Base-by-base conservation (phyloP, 2,329 filamentous ascomycete species). In the Penicillium aurantiogriseum region DNA sequence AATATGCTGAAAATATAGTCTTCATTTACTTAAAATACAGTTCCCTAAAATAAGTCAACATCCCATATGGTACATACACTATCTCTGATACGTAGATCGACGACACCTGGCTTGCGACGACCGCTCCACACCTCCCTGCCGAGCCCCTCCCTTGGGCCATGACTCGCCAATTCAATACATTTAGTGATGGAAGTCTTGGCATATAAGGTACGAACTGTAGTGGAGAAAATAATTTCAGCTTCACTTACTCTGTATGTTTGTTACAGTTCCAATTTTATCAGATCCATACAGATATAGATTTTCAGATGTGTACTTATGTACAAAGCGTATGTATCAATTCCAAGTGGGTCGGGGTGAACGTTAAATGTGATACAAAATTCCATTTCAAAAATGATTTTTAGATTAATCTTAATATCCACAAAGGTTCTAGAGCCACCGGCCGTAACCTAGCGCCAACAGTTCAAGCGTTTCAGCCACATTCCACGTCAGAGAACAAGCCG, bases 91-190 rank as follows among this genome's bases (percentile, higher is more conserved):
- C 27, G 40, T 39, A 39, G 47, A 58, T 56, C 56, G 51, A 55
- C 45, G 29, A 43, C 15, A 40, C 45, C 51, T 38, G 42, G 42
- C 56, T 58, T 58, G 52, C 56, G 56, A 56, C 56, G 56, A 58
- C 52, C 46, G 31, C 23, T 43, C 49, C 56, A 56, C 40, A 21
- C 21, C 39, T 46, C 51, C 39, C 39, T 58, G 42, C 51, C 39
- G 47, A 52, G 53, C 46, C 48, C 46, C 46, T 38, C 46, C 43
- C 45, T 35, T 53, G 35, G 52, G 35, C 29, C 40, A 53, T 56
- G 23, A 63, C 54, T 59, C 52, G 55, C 42, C 50, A 38, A 38
- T 7, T 38, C 35, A 25, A 40, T 40, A 11, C 56, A 45, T 51
- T 36, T 40, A 4, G 35, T 17, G 29, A 31, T 23, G 27, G 27